Base-by-base conservation (phyloP, 2,329 filamentous ascomycete genomes). In the Epichloe sylvatica region DNA sequence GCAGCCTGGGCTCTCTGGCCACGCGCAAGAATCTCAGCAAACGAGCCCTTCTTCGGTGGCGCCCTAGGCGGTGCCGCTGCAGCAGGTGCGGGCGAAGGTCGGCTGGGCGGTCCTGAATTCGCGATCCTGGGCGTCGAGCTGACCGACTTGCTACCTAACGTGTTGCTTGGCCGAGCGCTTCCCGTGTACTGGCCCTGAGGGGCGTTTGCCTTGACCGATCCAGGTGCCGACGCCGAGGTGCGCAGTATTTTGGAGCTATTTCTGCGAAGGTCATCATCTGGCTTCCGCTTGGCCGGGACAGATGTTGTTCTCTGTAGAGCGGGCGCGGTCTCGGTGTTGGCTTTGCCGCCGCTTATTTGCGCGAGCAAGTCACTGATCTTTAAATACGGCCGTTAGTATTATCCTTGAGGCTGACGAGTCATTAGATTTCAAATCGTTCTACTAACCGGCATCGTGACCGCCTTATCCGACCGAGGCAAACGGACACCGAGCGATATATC, bases 21-120 rank as follows among this genome's bases (percentile, higher is more conserved):
- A 56, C 83, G 76, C 49, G 82, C 82, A 67, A 90, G 74, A 52
- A 88, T 83, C 59, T 88, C 84, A 37, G 81, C 78, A 62, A 80
- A 90, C 0, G 82, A 85, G 2, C 83, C 81, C 60, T 84, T 86
- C 64, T 87, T 87, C 1, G 80, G 81, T 2, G 75, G 67, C 3
- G 69, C 63, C 51, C 67, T 68, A 4, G 69, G 60, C 1, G 67
- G 71, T 43, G 30, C 25, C 57, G 58, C 69, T 64, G 57, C 71
- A 57, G 53, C 54, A 4, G 59, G 54, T 33, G 54, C 55, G 4
- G 60, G 52, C 9, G 61, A 55, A 7, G 60, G 54, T 25, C 57
- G 56, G 12, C 54, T 57, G 15, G 55, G 45, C n/a, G 54, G 51
- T 33, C 47, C 48, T 39, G 62, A 49, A 30, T 40, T 56, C 2